Evolutionary conservation across 306 rosid species (phyloP).

Genomic region (Ziziphus jujuba): DNA sequence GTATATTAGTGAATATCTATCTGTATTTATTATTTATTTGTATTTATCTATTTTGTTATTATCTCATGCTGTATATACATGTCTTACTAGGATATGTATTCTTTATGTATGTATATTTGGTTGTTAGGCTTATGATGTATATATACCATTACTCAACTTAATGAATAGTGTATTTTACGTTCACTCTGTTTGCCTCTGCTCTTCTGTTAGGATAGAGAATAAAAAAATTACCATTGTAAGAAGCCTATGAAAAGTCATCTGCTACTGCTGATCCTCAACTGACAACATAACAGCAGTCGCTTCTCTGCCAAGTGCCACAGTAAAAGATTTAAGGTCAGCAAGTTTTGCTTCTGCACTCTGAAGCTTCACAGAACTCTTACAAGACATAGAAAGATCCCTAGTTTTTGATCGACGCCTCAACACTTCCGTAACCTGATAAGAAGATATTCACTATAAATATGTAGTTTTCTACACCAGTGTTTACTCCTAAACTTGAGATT

Average conservation of each 20-base stretch:
- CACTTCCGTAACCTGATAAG: constrained; percentile 84
- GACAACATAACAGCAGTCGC: constrained; percentile 86
- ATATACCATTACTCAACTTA: too few species aligned
- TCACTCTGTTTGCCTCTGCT: too few species aligned
- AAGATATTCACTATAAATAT: constrained; percentile 33
- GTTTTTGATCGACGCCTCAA: constrained; percentile 85
- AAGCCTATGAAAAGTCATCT: constrained; percentile 68
- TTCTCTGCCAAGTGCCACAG: constrained; percentile 82
- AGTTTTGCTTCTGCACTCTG: constrained; percentile 80
- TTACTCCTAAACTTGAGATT: constrained; percentile 29
- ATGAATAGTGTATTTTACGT: too few species aligned
- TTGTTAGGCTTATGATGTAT: too few species aligned
- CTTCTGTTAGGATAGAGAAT: too few species aligned
- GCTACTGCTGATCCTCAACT: constrained; percentile 88
- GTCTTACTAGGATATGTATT: too few species aligned
- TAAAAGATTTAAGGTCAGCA: constrained; percentile 77
- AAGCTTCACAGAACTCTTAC: constrained; percentile 71
- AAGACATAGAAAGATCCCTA: constrained; percentile 64
- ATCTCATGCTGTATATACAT: too few species aligned
- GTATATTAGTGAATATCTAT: too few species aligned
- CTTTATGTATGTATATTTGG: too few species aligned
- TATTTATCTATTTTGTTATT: too few species aligned
- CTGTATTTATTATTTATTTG: too few species aligned
- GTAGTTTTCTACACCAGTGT: constrained; percentile 28
- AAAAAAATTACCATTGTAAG: constrained; percentile 57